phyloP scores from a whole-genome alignment of 2,329 filamentous ascomycete genomes.

The Graphium sp. region DNA sequence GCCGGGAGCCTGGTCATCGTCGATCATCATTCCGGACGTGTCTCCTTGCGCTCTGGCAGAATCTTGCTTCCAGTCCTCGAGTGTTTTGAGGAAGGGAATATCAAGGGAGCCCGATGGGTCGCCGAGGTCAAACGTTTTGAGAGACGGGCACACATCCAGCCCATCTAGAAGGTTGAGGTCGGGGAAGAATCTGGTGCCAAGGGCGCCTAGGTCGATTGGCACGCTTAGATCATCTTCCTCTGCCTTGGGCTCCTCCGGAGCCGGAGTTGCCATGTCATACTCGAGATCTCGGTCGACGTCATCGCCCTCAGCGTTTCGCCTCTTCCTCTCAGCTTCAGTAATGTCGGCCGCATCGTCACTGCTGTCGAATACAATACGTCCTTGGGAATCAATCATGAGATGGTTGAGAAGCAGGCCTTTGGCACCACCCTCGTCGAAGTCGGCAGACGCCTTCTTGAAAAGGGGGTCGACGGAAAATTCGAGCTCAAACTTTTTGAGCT shows the following conservation, averaged over 20 bases:
- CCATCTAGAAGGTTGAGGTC: slow-evolving; percentile 61
- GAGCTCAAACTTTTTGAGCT: slow-evolving; percentile 93
- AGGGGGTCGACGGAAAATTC: slow-evolving; percentile 93
- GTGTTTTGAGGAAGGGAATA: slow-evolving; percentile 79
- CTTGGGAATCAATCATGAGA: slow-evolving; percentile 82
- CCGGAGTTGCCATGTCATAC: slow-evolving; percentile 13
- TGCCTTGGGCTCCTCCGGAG: slow-evolving; percentile 23
- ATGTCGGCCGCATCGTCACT: slow-evolving; percentile 64
- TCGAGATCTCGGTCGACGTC: slow-evolving; percentile 18
- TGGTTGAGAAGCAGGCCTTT: slow-evolving; percentile 93
- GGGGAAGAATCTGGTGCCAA: slow-evolving; percentile 74
- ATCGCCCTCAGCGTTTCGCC: slow-evolving; percentile 20
- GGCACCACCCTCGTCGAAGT: slow-evolving; percentile 95
- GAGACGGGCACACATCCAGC: slow-evolving; percentile 84
- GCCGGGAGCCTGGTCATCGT: slow-evolving; percentile 69
- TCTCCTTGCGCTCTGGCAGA: slow-evolving; percentile 47
- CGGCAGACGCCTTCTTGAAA: slow-evolving; percentile 98
- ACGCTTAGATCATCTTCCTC: slow-evolving; percentile 28
- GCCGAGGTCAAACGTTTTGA: slow-evolving; percentile 86
- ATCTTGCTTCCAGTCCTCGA: slow-evolving; percentile 69
- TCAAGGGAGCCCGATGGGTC: slow-evolving; percentile 73
- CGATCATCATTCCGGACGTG: slow-evolving; percentile 66
- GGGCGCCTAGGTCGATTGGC: slow-evolving; percentile 61
- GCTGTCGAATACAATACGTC: slow-evolving; percentile 94
- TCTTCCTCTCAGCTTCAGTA: slow-evolving; percentile 14